Conservation (phyloP, 192 early-diverging fungal genomes). For the Coemansia umbellata region DNA sequence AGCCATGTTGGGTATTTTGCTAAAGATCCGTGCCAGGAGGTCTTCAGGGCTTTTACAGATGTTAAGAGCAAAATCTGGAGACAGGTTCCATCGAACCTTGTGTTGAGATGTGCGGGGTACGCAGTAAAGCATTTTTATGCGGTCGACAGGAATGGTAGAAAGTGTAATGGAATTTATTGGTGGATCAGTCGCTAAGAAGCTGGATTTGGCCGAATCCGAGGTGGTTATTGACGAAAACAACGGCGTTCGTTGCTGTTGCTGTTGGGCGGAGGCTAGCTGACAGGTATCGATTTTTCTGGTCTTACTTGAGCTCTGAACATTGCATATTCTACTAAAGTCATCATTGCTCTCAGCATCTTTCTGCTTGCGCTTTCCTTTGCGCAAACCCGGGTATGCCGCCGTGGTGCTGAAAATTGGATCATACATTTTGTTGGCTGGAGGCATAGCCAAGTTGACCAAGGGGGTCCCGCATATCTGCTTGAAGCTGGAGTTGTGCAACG, state of each 20-base stretch:
- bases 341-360: background rate
- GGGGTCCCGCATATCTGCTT: slow-evolving; percentile 38
- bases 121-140: slow-evolving; percentile 26
- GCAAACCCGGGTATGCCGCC: background rate
- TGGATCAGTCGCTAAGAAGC: too few relatives aligned
- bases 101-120: slow-evolving; percentile 3
- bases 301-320: too few relatives aligned
- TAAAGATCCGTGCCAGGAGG: slow-evolving; percentile 22
- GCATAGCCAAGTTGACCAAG: slow-evolving; percentile 5
- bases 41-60: background rate
- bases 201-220: too few relatives aligned
- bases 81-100: slow-evolving; percentile 20
- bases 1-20: background rate
- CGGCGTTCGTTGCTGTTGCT: too few relatives aligned
- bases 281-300: too few relatives aligned
- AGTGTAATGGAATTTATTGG: too few relatives aligned
- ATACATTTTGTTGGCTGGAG: slow-evolving; percentile 3
- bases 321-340: too few relatives aligned
- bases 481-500: slow-evolving; percentile 22
- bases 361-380: slow-evolving; percentile 11
- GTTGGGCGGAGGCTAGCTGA: too few relatives aligned
- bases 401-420: slow-evolving; percentile 3
- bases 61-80: slow-evolving; percentile 22
- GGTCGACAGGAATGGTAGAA: slow-evolving; percentile 7
- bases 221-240: too few relatives aligned